A percentile compares a stretch with the other conserved stretches of the same genome.
Evolutionary conservation across 2,329 filamentous ascomycete genomes (phyloP).

Genomic region (Ceratocystis colombiana): DNA sequence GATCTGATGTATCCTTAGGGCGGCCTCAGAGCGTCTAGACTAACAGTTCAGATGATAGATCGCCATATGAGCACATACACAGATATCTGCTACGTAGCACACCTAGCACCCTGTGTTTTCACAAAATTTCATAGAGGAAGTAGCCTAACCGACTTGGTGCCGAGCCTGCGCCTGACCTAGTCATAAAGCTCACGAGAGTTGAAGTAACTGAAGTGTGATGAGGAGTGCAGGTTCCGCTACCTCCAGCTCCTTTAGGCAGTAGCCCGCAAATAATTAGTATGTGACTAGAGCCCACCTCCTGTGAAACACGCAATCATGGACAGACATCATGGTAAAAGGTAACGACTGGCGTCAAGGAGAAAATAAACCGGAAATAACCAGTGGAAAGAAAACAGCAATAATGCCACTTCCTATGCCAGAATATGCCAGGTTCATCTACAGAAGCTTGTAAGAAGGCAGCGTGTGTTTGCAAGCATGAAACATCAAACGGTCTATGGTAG

Average conservation of each 20-base stretch:
- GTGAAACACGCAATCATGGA: neutral
- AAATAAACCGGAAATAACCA: neutral
- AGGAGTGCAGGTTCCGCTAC: neutral
- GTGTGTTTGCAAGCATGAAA: neutral
- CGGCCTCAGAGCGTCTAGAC: neutral
- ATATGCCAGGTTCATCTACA: neutral
- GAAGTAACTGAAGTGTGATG: neutral
- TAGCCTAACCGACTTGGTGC: too few species aligned
- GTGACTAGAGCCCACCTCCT: neutral
- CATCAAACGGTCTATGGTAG: neutral
- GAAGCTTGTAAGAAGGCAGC: neutral
- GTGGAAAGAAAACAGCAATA: neutral
- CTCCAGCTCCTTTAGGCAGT: neutral
- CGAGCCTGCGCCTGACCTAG: too few species aligned
- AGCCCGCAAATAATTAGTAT: too few species aligned
- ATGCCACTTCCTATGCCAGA: neutral
- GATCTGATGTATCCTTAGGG: neutral
- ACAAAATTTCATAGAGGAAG: neutral
- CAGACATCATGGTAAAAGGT: neutral
- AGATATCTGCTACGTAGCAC: neutral
- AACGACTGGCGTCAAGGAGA: constrained; percentile 1
- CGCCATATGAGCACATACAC: neutral
- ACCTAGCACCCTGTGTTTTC: neutral
- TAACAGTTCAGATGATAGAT: neutral
- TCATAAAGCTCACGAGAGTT: neutral